These are phyloP conservation scores for Umbelopsis sp. DNA, from an alignment of 371 early-diverging fungal species.

Conservation along the genomic window DNA sequence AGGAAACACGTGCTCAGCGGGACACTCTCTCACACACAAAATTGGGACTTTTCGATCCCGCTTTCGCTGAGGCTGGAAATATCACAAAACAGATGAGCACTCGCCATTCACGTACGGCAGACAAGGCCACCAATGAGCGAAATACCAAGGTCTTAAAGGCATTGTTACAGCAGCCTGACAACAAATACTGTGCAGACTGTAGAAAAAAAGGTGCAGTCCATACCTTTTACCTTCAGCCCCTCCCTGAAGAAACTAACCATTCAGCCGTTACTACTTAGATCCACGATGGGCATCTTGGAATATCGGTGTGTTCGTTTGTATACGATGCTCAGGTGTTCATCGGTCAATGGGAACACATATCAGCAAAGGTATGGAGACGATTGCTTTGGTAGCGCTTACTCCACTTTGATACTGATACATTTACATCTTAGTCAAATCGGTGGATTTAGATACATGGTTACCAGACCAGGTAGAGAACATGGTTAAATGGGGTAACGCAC, in stretches of 20 bases:
- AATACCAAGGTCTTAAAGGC: slow-evolving; percentile 71
- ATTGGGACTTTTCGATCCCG: not conserved
- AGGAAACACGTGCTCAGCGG: slow-evolving; percentile 8
- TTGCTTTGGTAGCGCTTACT: not conserved
- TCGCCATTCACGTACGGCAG: slow-evolving; percentile 70
- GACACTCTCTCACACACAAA: not conserved
- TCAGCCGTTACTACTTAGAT: slow-evolving; percentile 50
- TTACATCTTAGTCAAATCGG: slow-evolving; percentile 69
- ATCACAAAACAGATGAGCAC: slow-evolving; percentile 63
- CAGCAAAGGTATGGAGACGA: slow-evolving; percentile 66
- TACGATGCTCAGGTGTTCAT: slow-evolving; percentile 86
- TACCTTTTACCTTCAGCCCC: not conserved
- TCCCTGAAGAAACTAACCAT: not conserved
- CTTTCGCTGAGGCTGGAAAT: not conserved
- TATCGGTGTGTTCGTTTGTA: slow-evolving; percentile 85
- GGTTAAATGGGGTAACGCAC: slow-evolving; percentile 84
- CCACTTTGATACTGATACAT: not conserved
- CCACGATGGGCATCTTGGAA: slow-evolving; percentile 92
- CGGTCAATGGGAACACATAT: slow-evolving; percentile 86
- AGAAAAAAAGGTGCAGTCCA: slow-evolving; percentile 67
- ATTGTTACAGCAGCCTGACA: slow-evolving; percentile 71
- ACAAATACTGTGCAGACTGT: slow-evolving; percentile 85
- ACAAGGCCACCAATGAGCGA: slow-evolving; percentile 75
- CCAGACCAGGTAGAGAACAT: slow-evolving; percentile 83
- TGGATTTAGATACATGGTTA: slow-evolving; percentile 89